These are phyloP conservation scores for Candida endomychidarum DNA, from an alignment of 805 yeast genomes.

Conservation along the genomic window DNA sequence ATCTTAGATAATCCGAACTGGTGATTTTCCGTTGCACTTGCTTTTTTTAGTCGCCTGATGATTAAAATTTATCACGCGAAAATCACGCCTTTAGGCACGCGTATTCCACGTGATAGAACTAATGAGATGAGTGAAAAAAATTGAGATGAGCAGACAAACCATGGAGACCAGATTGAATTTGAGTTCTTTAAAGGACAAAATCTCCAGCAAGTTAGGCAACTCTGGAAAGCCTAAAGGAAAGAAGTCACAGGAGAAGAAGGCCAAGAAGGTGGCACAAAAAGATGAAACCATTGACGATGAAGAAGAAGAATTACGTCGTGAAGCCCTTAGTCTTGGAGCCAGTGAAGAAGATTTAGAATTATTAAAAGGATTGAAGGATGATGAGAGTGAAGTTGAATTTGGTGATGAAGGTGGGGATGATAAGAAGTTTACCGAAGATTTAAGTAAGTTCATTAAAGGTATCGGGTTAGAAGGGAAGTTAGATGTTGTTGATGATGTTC, in stretches of 20 bases:
- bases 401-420: slow-evolving; percentile 43
- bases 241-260: slow-evolving; percentile 6
- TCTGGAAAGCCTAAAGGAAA: slow-evolving; percentile 5
- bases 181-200: slow-evolving; percentile 63
- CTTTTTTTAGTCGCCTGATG: not conserved
- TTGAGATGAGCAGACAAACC: slow-evolving; percentile 6
- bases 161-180: slow-evolving; percentile 51
- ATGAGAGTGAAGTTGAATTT: slow-evolving; percentile 52
- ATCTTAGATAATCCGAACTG: slow-evolving; percentile 4
- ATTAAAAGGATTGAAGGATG: slow-evolving; percentile 53
- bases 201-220: slow-evolving; percentile 49
- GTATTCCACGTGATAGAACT: no score
- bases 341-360: slow-evolving; percentile 76
- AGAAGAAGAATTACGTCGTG: slow-evolving; percentile 55
- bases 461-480: slow-evolving; percentile 57
- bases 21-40: slow-evolving; percentile 1
- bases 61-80: slow-evolving; percentile 1
- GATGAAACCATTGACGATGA: slow-evolving; percentile 10
- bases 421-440: slow-evolving; percentile 48
- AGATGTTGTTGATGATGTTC: slow-evolving; percentile 32
- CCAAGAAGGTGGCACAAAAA: slow-evolving; percentile 2
- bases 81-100: not conserved
- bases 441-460: slow-evolving; percentile 60
- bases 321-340: slow-evolving; percentile 82
- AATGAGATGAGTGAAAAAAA: no score